Conservation (phyloP, 2,329 filamentous ascomycete species). For the Cladosporium sp. region DNA sequence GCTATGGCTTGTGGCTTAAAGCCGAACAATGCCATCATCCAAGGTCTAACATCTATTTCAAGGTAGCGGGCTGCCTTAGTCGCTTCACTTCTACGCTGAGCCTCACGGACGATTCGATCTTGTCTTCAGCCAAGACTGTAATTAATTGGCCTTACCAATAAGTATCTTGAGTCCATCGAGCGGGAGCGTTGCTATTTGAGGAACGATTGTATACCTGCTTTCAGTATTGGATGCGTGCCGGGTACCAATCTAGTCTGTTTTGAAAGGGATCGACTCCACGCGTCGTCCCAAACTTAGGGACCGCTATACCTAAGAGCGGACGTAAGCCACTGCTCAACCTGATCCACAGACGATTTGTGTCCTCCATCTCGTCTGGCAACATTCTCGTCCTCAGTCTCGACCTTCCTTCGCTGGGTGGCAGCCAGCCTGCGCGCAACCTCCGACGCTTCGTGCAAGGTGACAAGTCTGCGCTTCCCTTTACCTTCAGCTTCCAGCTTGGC, state of each 20-base stretch:
- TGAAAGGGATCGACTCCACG: not conserved
- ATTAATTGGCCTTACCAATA: not conserved
- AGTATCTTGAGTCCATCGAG: not conserved
- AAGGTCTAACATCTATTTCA: too few relatives aligned
- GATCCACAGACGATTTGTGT: not conserved
- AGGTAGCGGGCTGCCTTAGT: not conserved
- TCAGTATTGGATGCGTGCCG: not conserved
- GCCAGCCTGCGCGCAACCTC: conserved; percentile 52
- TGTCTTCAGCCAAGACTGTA: not conserved
- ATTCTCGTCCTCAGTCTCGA: conserved; percentile 5
- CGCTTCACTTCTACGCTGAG: not conserved
- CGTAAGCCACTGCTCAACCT: not conserved
- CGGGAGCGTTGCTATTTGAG: not conserved
- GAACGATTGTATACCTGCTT: not conserved
- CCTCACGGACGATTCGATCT: not conserved
- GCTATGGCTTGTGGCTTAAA: not conserved
- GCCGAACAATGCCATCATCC: not conserved
- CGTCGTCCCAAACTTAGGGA: not conserved
- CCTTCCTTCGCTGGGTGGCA: conserved; percentile 20
- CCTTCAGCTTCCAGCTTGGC: conserved; percentile 24
- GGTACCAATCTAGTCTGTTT: not conserved
- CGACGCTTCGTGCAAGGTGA: conserved; percentile 60
- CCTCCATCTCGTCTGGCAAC: not conserved
- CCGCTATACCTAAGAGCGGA: not conserved
- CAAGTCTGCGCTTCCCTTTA: conserved; percentile 52